Evolutionary conservation across 352 stramenopile species (phyloP).

Genomic region (Globisporangium rhizosaccharum): DNA sequence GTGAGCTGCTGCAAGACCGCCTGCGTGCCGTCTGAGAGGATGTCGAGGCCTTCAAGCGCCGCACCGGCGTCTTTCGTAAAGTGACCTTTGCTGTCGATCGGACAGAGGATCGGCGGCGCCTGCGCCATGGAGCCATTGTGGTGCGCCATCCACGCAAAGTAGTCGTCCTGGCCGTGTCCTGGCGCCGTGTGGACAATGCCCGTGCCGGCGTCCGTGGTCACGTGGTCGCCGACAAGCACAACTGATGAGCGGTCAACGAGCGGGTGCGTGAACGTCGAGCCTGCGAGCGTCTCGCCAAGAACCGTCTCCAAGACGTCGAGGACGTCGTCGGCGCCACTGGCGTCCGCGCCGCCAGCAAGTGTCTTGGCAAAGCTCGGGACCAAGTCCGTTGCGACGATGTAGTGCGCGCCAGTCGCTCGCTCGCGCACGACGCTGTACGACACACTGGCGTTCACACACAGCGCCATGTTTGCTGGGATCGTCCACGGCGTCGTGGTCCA

Average conservation of each 20-base stretch:
- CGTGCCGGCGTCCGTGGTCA: conserved; percentile 96
- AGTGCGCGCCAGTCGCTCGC: conserved; percentile 24
- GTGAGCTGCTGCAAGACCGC: conserved; percentile 89
- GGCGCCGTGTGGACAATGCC: conserved; percentile 98
- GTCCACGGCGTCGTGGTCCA: conserved; percentile 99
- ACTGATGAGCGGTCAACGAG: conserved; percentile 77
- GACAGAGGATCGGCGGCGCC: conserved; percentile 46
- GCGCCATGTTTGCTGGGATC: conserved; percentile 96
- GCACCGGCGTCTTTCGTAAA: conserved; percentile 91
- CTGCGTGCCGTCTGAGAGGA: conserved; percentile 90
- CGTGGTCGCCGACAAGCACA: conserved; percentile 94
- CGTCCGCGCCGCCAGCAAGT: conserved; percentile 4
- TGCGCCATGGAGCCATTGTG: conserved; percentile 18
- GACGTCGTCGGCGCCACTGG: conserved; percentile 1
- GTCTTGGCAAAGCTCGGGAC: conserved; percentile 37
- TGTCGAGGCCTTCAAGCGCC: conserved; percentile 83
- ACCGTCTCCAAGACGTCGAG: conserved; percentile 62
- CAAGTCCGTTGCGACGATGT: conserved; percentile 60
- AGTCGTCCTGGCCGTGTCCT: conserved; percentile 97
- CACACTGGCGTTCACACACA: conserved; percentile 94
- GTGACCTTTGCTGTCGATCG: conserved; percentile 54
- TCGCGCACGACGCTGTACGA: conserved; percentile 90
- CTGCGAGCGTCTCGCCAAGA: conserved; percentile 43
- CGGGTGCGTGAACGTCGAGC: conserved; percentile 85
- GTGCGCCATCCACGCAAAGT: conserved; percentile 69